A percentile compares a stretch with the other conserved stretches of the same genome.
Conservation (phyloP, 2,329 filamentous ascomycete genomes). For the Aspergillus pseudoterreus region DNA sequence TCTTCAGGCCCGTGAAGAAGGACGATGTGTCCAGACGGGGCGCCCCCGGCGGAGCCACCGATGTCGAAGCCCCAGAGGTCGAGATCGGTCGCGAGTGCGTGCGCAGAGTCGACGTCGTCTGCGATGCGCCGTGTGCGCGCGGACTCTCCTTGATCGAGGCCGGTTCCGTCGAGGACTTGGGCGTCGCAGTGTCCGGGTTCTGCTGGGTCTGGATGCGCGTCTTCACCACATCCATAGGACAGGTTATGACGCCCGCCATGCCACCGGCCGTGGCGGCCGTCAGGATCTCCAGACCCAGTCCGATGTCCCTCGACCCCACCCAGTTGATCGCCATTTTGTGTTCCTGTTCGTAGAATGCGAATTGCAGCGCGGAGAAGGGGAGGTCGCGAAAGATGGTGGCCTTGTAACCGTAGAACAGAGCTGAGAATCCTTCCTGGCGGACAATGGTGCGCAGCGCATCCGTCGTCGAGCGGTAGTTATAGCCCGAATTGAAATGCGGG, state of each 20-base stretch:
- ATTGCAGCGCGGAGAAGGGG: slow-evolving; percentile 93
- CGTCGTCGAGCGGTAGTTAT: slow-evolving; percentile 85
- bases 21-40: slow-evolving; percentile 84
- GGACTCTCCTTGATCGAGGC: slow-evolving; percentile 26
- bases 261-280: slow-evolving; percentile 89
- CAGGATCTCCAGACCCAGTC: slow-evolving; percentile 76
- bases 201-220: slow-evolving; percentile 94
- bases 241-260: slow-evolving; percentile 89
- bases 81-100: slow-evolving; percentile 72
- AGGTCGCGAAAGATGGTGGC: slow-evolving; percentile 92
- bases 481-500: slow-evolving; percentile 86
- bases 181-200: slow-evolving; percentile 45
- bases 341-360: slow-evolving; percentile 97
- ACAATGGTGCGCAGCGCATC: slow-evolving; percentile 86
- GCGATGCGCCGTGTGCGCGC: slow-evolving; percentile 23
- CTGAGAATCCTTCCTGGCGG: slow-evolving; percentile 73
- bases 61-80: slow-evolving; percentile 82
- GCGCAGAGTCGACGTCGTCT: slow-evolving; percentile 31
- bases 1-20: slow-evolving; percentile 73
- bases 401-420: slow-evolving; percentile 95
- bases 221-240: slow-evolving; percentile 95
- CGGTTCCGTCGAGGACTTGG: slow-evolving; percentile 28
- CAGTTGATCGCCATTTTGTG: slow-evolving; percentile 75
- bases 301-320: slow-evolving; percentile 78
- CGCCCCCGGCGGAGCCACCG: slow-evolving; percentile 73